Conservation (phyloP, 192 early-diverging fungal species). For the Pecoramyces ruminantium region DNA sequence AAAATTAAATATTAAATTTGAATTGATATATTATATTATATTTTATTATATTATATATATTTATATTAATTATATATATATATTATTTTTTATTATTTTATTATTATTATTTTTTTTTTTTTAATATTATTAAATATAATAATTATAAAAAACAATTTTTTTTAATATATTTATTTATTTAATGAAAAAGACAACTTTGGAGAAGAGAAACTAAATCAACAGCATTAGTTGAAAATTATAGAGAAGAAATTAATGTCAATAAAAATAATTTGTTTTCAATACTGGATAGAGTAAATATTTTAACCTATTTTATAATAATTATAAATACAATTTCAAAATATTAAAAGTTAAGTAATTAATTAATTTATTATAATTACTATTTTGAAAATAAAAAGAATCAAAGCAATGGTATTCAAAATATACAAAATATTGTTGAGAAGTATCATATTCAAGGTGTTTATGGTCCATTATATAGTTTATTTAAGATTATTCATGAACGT, state of each 20-base stretch:
- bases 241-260: slow-evolving; percentile 54
- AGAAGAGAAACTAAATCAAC: slow-evolving; percentile 64
- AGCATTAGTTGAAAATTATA: slow-evolving; percentile 40
- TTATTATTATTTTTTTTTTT: no score
- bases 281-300: slow-evolving; percentile 49
- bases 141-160: slow-evolving; percentile 10
- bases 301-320: neutral
- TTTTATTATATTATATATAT: no score
- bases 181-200: slow-evolving; percentile 54
- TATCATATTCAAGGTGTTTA: slow-evolving; percentile 56
- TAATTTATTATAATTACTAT: neutral
- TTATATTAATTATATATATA: no score
- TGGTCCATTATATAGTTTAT: slow-evolving; percentile 82
- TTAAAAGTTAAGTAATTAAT: no score
- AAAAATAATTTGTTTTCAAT: slow-evolving; percentile 55
- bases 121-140: no score
- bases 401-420: slow-evolving; percentile 51
- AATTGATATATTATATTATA: no score
- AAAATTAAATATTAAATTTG: no score
- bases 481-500: slow-evolving; percentile 59
- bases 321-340: neutral
- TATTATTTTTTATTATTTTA: no score
- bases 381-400: slow-evolving; percentile 48
- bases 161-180: no score
- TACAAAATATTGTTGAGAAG: slow-evolving; percentile 46